Percentiles rank a stretch among this genome's conserved stretches.
These are phyloP conservation scores for Microcos paniculata DNA, from an alignment of 345 rosid genomes.

Conservation along the genomic window DNA sequence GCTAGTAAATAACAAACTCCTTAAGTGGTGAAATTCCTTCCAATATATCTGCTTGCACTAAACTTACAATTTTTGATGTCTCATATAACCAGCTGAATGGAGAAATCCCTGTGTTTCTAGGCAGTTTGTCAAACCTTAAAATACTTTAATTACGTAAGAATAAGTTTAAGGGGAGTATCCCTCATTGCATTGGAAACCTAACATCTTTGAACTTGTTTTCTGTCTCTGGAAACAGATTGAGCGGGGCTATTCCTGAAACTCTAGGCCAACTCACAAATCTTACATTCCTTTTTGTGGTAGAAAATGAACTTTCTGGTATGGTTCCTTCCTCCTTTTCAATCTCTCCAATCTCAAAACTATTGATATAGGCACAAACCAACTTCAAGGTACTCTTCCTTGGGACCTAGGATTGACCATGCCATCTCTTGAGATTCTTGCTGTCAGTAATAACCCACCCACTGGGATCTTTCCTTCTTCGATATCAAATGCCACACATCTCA, in stretches of 20 bases:
- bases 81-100: constrained; percentile 10
- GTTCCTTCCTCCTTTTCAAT: constrained; percentile 25
- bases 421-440: neutral
- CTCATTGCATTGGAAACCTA: constrained; percentile 18
- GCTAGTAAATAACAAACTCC: neutral
- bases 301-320: constrained; percentile 11
- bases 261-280: constrained; percentile 17
- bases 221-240: neutral
- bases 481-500: constrained; percentile 9
- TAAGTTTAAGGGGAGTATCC: constrained; percentile 22
- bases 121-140: neutral
- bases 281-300: neutral
- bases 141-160: neutral
- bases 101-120: constrained; percentile 8
- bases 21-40: constrained; percentile 25
- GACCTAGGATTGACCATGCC: constrained; percentile 19
- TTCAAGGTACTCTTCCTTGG: constrained; percentile 13
- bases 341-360: neutral
- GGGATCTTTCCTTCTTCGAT: neutral
- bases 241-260: constrained; percentile 15
- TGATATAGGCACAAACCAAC: neutral
- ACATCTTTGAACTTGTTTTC: neutral
- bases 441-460: neutral
- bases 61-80: neutral
- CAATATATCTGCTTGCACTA: constrained; percentile 5